Evolutionary conservation across 2,329 filamentous ascomycete species (phyloP).

Genomic region (Lachnellula willkommii): DNA sequence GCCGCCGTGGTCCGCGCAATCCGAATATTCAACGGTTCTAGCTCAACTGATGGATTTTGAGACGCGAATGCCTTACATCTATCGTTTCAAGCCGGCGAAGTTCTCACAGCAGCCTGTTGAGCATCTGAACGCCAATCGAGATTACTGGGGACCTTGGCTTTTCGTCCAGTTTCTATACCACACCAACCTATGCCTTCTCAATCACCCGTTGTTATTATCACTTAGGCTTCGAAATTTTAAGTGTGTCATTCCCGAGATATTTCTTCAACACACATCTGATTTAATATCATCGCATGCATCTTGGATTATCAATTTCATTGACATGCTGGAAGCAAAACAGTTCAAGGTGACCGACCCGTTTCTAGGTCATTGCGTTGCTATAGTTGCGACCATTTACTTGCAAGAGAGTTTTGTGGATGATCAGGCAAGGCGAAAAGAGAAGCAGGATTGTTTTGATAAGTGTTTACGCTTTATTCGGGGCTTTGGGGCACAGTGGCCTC

Average conservation of each 20-base stretch:
- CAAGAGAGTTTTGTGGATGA: slow-evolving; percentile 46
- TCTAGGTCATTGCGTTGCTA: slow-evolving; percentile 44
- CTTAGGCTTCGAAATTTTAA: slow-evolving; percentile 48
- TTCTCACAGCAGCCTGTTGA: slow-evolving; percentile 39
- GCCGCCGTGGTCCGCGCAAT: slow-evolving; percentile 45
- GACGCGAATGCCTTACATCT: slow-evolving; percentile 44
- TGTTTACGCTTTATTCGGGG: slow-evolving; percentile 39
- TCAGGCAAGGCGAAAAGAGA: slow-evolving; percentile 34
- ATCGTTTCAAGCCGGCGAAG: slow-evolving; percentile 46
- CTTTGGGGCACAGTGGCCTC: slow-evolving; percentile 41
- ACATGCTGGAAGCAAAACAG: slow-evolving; percentile 40
- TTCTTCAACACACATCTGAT: slow-evolving; percentile 49
- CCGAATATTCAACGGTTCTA: slow-evolving; percentile 46
- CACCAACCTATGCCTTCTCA: slow-evolving; percentile 47
- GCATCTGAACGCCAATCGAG: slow-evolving; percentile 39
- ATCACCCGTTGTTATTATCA: slow-evolving; percentile 49
- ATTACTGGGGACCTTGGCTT: slow-evolving; percentile 50
- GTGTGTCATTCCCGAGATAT: slow-evolving; percentile 48
- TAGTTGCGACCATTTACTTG: slow-evolving; percentile 49
- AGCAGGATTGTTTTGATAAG: slow-evolving; percentile 39
- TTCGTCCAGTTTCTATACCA: slow-evolving; percentile 49
- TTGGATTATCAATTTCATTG: slow-evolving; percentile 49
- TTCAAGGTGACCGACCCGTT: slow-evolving; percentile 44
- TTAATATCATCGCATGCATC: slow-evolving; percentile 45
- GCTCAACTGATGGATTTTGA: slow-evolving; percentile 47